phyloP scores from a whole-genome alignment of 768 basidiomycete species.

The Lentinula edodes region DNA sequence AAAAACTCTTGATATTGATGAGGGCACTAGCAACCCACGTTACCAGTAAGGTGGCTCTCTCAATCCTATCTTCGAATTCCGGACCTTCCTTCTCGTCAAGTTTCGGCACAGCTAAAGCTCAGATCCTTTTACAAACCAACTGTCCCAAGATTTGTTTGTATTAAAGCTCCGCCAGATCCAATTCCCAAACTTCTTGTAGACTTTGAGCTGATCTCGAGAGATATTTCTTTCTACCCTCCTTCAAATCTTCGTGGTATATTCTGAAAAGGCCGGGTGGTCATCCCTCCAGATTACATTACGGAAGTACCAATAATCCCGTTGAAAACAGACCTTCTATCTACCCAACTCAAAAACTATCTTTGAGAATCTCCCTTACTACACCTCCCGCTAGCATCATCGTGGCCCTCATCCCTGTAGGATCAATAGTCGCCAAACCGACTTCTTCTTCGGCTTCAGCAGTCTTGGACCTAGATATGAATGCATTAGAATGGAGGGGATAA shows the following conservation, averaged over 20 bases:
- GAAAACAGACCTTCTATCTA: background rate
- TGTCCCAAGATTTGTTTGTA: background rate
- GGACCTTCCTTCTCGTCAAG: background rate
- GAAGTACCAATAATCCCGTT: background rate
- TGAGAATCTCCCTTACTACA: slow-evolving; percentile 27
- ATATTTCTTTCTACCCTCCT: background rate
- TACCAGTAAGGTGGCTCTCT: background rate
- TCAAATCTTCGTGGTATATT: slow-evolving; percentile 11
- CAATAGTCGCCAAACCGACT: slow-evolving; percentile 18
- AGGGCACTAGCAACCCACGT: no score
- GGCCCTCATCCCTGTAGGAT: slow-evolving; percentile 2
- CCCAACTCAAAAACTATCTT: slow-evolving; percentile 13
- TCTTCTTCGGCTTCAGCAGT: slow-evolving; percentile 22
- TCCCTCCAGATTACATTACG: background rate
- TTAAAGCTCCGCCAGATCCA: background rate
- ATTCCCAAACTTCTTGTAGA: background rate
- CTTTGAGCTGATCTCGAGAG: background rate
- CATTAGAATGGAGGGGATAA: slow-evolving; percentile 13
- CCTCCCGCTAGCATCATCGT: slow-evolving; percentile 22
- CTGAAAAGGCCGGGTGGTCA: slow-evolving; percentile 48
- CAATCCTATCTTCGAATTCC: background rate
- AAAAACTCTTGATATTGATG: background rate
- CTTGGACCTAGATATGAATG: slow-evolving; percentile 13
- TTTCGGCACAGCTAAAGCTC: background rate
- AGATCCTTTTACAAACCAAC: background rate